A percentile compares a stretch with the other conserved stretches of the same genome.
Evolutionary conservation across 225 moss, liverwort and hornwort species (phyloP).

Genomic region (Physcomitrellopsis africana): DNA sequence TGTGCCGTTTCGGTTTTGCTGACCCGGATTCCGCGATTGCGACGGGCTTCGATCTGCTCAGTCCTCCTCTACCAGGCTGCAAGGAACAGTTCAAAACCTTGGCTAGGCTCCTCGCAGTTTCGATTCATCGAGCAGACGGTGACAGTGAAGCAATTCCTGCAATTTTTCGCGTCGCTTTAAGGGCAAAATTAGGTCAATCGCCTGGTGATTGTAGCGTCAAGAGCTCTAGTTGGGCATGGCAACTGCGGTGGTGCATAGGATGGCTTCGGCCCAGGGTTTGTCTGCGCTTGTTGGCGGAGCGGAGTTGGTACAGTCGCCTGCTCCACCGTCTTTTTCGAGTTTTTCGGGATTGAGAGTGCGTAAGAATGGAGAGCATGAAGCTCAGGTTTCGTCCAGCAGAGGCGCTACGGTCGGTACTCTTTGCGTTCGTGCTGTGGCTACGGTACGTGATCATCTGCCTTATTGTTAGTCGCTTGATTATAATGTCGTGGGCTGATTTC

Average conservation of each 20-base stretch:
- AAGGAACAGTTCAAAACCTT: too few species aligned
- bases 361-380: slow-evolving; percentile 16
- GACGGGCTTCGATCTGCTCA: too few species aligned
- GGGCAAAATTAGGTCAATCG: too few species aligned
- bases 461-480: background rate
- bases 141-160: too few species aligned
- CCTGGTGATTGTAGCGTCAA: too few species aligned
- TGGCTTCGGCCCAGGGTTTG: slow-evolving; percentile 25
- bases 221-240: slow-evolving; percentile 8
- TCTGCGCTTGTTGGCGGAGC: slow-evolving; percentile 4
- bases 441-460: slow-evolving; percentile 24
- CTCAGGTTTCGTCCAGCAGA: background rate
- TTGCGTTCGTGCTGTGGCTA: slow-evolving; percentile 44
- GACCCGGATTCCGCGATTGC: too few species aligned
- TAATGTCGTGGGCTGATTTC: background rate
- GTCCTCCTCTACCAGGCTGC: too few species aligned
- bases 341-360: slow-evolving; percentile 39
- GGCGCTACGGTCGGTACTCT: background rate
- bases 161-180: too few species aligned
- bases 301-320: background rate
- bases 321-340: slow-evolving; percentile 15
- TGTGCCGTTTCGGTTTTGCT: too few species aligned
- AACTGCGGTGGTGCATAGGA: slow-evolving; percentile 10
- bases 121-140: too few species aligned
- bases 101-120: too few species aligned